phyloP scores from a whole-genome alignment of 1,284 basidiomycete species.

The Puccinia polysora region DNA sequence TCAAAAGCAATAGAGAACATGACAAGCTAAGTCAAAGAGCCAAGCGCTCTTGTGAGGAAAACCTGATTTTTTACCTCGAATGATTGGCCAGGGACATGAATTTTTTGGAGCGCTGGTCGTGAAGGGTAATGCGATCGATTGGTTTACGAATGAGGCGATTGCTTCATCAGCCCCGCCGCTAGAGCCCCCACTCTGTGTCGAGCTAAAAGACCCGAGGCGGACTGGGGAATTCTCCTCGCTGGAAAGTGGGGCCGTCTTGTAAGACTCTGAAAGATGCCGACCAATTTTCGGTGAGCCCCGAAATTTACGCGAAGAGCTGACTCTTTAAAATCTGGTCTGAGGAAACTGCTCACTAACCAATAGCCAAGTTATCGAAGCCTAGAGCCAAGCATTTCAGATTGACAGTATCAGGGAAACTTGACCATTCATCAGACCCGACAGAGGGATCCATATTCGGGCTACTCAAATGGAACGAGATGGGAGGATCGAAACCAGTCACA shows the following conservation, averaged over 20 bases:
- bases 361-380: no score
- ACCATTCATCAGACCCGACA: no score
- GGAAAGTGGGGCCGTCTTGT: background rate
- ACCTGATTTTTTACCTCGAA: conserved; percentile 12
- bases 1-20: no score
- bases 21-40: no score
- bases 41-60: no score
- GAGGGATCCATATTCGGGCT: background rate
- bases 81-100: conserved; percentile 18
- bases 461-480: conserved; percentile 9
- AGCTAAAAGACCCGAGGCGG: conserved; percentile 7
- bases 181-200: background rate
- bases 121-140: background rate
- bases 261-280: background rate
- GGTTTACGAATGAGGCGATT: background rate
- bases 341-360: no score
- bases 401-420: background rate
- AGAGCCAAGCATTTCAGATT: background rate
- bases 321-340: no score
- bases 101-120: background rate
- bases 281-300: no score
- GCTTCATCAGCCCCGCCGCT: background rate
- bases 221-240: background rate
- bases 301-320: no score
- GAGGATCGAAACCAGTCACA: conserved; percentile 1